Evolutionary conservation across 2,329 filamentous ascomycete species (phyloP).

Genomic region (Aspergillus pseudotamarii): DNA sequence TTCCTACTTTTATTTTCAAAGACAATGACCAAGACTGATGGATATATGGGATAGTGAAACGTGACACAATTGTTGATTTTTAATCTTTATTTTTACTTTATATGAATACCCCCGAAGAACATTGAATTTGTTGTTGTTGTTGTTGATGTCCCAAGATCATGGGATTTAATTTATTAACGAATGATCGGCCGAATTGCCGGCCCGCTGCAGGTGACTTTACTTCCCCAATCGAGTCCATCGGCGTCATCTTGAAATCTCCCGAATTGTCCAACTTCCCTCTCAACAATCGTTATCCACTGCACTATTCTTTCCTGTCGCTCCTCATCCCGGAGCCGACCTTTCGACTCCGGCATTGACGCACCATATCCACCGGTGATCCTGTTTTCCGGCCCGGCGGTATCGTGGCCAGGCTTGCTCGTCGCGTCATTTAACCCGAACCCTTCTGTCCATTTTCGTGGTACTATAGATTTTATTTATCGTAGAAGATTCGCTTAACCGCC

Average conservation of each 20-base stretch:
- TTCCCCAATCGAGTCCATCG: not conserved
- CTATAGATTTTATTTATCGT: not conserved
- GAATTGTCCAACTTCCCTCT: not conserved
- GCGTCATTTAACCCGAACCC: not conserved
- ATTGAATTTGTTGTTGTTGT: no score
- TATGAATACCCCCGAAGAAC: no score
- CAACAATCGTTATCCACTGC: not conserved
- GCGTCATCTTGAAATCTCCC: constrained; percentile 3
- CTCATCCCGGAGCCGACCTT: not conserved
- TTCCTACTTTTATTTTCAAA: no score
- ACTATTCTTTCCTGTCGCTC: not conserved
- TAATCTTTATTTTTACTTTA: no score
- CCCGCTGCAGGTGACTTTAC: not conserved
- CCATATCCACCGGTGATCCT: not conserved
- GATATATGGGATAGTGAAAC: no score
- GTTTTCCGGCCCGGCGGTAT: not conserved
- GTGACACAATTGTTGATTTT: no score
- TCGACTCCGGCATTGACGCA: not conserved
- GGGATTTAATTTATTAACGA: constrained; percentile 4
- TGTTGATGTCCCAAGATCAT: not conserved
- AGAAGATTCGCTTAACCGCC: not conserved
- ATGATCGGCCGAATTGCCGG: constrained; percentile 9
- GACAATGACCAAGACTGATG: no score
- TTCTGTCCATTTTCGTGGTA: not conserved
- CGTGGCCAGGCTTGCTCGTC: not conserved